phyloP scores from a whole-genome alignment of 192 early-diverging fungal genomes.

The Martensiomyces pterosporus region DNA sequence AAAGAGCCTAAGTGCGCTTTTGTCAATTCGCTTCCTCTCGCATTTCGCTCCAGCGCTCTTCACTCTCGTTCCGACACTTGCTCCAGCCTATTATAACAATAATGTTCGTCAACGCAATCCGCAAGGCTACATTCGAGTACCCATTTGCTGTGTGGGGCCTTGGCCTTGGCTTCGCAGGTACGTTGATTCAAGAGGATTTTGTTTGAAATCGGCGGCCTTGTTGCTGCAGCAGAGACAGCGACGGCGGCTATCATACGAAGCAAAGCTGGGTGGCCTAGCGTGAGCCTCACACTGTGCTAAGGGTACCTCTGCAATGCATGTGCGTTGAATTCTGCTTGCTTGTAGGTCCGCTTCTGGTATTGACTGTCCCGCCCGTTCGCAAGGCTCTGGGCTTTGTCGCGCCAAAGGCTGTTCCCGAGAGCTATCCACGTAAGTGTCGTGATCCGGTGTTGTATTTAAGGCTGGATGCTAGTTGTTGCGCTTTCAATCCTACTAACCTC shows the following conservation, averaged over 20 bases:
- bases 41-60: too few relatives aligned
- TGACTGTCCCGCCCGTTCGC: slow-evolving; percentile 34
- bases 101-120: slow-evolving; percentile 40
- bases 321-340: neutral
- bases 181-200: neutral
- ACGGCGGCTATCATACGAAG: too few relatives aligned
- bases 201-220: too few relatives aligned
- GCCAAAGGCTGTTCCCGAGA: slow-evolving; percentile 23
- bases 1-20: too few relatives aligned
- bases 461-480: neutral
- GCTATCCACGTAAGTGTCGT: slow-evolving; percentile 39
- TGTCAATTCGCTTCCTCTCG: too few relatives aligned
- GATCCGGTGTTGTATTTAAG: neutral
- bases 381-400: slow-evolving; percentile 23
- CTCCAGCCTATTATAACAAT: too few relatives aligned
- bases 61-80: too few relatives aligned
- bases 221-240: too few relatives aligned
- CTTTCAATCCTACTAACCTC: too few relatives aligned
- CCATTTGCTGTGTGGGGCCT: slow-evolving; percentile 48
- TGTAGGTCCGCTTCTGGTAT: slow-evolving; percentile 37
- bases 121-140: slow-evolving; percentile 37
- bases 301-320: neutral
- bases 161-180: slow-evolving; percentile 42
- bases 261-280: too few relatives aligned
- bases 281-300: too few relatives aligned